Base-by-base conservation (phyloP, 2,329 filamentous ascomycete species). In the Claviceps cyperi region DNA sequence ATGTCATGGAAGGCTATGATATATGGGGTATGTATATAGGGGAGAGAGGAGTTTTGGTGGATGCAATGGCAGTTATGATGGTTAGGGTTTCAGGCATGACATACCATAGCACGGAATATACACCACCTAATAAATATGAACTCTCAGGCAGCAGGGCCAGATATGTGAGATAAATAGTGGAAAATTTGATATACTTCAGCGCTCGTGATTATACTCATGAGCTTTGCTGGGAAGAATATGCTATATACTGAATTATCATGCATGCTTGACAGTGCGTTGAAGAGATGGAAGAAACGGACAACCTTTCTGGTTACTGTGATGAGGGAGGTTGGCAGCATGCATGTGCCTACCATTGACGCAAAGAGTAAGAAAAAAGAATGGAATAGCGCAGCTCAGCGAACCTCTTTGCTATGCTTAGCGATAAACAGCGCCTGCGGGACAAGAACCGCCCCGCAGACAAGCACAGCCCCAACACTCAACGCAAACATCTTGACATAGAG, bases 401-500 rank as follows among this genome's bases (percentile, higher is more conserved):
- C 36, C 15, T 53, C 21, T 28, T 46, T 52, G 50, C 47, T 50
- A 36, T 52, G 43, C 39, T 50, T 53, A 13, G 62, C 53, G 35
- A 74, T 61, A 46, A 78, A 57, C 46, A 77, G 59, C 35, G 74
- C 53, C 65, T 85, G 71, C 11, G 72, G 70, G 3, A 75, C 58
- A 5, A 85, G 21, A 22, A 81, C 55, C 3, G 62, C 60, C 24
- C 51, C 48, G 49, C 80, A 68, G 36, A 78, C 48, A 4, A 77
- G 28, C 22, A 69, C 61, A 14, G 76, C 57, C 3, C 66, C 74
- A 15, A 77, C 50, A 46, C 73, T 64, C 50, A 87, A 72, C 36
- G 71, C 64, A 54, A 80, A 72, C 57, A 83, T 74, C 78, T 94
- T 94, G 66, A 75, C 69, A 59, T 87, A 84, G 35, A 92, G 74